These are phyloP conservation scores for Aspergillus tamarii DNA, from an alignment of 2,329 filamentous ascomycete species.

Conservation along the genomic window DNA sequence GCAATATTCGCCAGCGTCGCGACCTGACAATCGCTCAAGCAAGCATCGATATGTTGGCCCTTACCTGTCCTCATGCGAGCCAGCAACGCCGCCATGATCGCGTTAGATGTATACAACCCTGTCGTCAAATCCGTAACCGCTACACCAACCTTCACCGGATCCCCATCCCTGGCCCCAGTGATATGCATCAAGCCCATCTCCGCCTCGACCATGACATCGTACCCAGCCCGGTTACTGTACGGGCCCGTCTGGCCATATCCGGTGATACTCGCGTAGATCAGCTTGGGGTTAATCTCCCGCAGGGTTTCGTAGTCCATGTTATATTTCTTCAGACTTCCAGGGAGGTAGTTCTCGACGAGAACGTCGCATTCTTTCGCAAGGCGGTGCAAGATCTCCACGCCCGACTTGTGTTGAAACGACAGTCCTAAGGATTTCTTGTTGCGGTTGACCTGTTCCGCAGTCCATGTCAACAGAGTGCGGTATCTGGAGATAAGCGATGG, in stretches of 20 bases:
- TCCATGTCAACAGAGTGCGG: slow-evolving; percentile 8
- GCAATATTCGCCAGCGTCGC: slow-evolving; percentile 95
- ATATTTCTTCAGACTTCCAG: slow-evolving; percentile 87
- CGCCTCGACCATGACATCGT: slow-evolving; percentile 99
- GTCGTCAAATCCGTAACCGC: slow-evolving; percentile 96
- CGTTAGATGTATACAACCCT: slow-evolving; percentile 91
- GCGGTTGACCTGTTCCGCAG: slow-evolving; percentile 72
- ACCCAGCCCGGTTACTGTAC: slow-evolving; percentile 83
- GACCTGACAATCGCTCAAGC: slow-evolving; percentile 91
- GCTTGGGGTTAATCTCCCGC: slow-evolving; percentile 75
- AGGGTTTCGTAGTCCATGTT: slow-evolving; percentile 84
- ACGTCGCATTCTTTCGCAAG: slow-evolving; percentile 86
- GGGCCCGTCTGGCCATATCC: slow-evolving; percentile 96
- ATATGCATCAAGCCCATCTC: slow-evolving; percentile 99
- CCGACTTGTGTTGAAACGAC: slow-evolving; percentile 83
- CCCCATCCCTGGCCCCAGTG: slow-evolving; percentile 82
- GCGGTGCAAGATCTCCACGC: slow-evolving; percentile 83
- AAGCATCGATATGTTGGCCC: slow-evolving; percentile 91
- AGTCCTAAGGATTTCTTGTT: slow-evolving; percentile 95
- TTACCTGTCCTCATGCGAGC: slow-evolving; percentile 71
- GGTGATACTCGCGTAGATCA: slow-evolving; percentile 96
- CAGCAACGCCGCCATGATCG: slow-evolving; percentile 92
- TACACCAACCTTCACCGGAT: slow-evolving; percentile 95
- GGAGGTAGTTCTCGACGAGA: slow-evolving; percentile 95
- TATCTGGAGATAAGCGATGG: not conserved